Evolutionary conservation across 2,329 filamentous ascomycete species (phyloP).

Genomic region (Colletotrichum eremochloae): DNA sequence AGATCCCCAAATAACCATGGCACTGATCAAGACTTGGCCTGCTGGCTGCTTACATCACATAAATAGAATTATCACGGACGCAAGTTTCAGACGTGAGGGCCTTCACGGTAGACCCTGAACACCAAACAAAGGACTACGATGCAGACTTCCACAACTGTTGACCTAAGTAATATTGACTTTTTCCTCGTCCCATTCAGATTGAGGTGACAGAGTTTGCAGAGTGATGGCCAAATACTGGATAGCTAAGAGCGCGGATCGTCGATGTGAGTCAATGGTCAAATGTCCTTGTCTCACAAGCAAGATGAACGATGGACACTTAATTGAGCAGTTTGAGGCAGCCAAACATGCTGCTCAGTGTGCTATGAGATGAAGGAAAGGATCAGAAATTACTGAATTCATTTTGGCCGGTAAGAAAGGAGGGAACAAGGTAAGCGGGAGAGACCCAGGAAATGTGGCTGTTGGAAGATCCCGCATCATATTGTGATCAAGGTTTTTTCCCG

Average conservation of each 20-base stretch:
- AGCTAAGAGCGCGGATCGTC: conserved; percentile 42
- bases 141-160: conserved; percentile 39
- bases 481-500: background rate
- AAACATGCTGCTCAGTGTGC: conserved; percentile 43
- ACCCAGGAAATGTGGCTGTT: no score
- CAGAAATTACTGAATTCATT: background rate
- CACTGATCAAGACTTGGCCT: conserved; percentile 3
- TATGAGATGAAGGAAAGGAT: conserved; percentile 15
- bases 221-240: conserved; percentile 41
- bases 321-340: conserved; percentile 39
- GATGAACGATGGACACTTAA: conserved; percentile 28
- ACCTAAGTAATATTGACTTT: conserved; percentile 37
- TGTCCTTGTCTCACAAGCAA: conserved; percentile 29
- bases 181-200: conserved; percentile 44
- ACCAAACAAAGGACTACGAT: conserved; percentile 44
- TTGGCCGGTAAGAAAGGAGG: background rate
- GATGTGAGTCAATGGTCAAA: conserved; percentile 43
- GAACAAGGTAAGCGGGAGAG: background rate
- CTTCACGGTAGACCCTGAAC: conserved; percentile 45
- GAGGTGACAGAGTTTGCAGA: conserved; percentile 22
- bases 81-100: conserved; percentile 41
- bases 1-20: conserved; percentile 15
- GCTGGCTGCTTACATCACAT: no score
- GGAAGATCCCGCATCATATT: background rate
- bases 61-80: conserved; percentile 3